phyloP scores from a whole-genome alignment of 805 yeast genomes.

The Nakazawaea molendinolei region DNA sequence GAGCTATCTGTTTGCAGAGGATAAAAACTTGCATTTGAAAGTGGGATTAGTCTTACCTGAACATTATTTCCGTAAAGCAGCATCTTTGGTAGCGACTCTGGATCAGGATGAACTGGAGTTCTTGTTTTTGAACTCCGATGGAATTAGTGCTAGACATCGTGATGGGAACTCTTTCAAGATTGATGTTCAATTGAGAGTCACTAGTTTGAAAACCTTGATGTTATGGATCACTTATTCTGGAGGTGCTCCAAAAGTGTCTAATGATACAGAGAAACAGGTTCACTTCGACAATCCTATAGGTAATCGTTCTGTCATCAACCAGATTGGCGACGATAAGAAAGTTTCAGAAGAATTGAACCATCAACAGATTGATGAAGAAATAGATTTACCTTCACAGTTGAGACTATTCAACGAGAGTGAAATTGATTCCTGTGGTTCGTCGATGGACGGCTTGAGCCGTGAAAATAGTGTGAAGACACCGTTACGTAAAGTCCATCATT shows the following conservation, averaged over 20 bases:
- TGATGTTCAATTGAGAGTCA: constrained; percentile 77
- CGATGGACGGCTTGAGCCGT: constrained; percentile 19
- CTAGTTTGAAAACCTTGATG: constrained; percentile 49
- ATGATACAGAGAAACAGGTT: constrained; percentile 4
- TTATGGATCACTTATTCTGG: constrained; percentile 87
- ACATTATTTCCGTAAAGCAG: constrained; percentile 74
- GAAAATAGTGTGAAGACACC: constrained; percentile 10
- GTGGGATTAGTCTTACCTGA: constrained; percentile 86
- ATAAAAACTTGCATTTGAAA: constrained; percentile 31
- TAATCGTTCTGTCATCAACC: constrained; percentile 2
- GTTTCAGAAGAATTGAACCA: constrained; percentile 4
- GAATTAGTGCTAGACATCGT: constrained; percentile 60
- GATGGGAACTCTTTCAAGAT: constrained; percentile 62
- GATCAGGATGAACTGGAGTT: constrained; percentile 36
- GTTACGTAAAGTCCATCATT: constrained; percentile 5
- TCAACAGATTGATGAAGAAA: constrained; percentile 10
- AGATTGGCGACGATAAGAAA: constrained; percentile 2
- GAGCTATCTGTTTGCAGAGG: constrained; percentile 32
- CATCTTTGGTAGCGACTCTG: constrained; percentile 31
- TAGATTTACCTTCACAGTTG: constrained; percentile 49
- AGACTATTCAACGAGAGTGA: constrained; percentile 35
- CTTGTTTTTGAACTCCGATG: constrained; percentile 54
- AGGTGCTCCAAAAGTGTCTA: neutral
- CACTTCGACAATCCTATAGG: constrained; percentile 8
- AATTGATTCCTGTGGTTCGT: constrained; percentile 21